Percentiles rank a stretch among this genome's conserved stretches.
phyloP scores from a whole-genome alignment of 306 rosid genomes.

The Inga laurina region DNA sequence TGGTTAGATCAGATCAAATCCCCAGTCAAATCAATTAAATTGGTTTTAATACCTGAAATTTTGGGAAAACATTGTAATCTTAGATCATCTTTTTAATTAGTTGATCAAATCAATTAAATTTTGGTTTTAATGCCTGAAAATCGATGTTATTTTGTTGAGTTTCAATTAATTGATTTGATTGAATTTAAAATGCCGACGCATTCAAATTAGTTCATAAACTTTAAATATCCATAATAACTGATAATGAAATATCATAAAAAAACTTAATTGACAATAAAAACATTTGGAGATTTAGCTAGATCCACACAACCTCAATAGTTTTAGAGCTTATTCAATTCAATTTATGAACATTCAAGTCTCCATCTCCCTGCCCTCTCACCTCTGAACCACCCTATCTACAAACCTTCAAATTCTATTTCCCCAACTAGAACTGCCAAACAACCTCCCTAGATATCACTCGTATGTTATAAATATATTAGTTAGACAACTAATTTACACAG shows the following conservation, averaged over 20 bases:
- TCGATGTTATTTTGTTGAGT: no score
- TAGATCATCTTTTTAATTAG: background rate
- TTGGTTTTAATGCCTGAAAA: background rate
- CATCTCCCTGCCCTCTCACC: background rate
- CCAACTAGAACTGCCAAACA: conserved; percentile 13
- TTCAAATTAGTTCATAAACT: background rate
- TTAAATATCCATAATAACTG: background rate
- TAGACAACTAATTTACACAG: no score
- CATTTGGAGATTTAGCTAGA: background rate
- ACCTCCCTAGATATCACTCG: background rate
- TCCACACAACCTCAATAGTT: background rate
- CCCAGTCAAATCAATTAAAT: background rate
- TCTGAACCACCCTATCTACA: conserved; percentile 15
- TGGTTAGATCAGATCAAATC: background rate
- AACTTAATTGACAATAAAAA: conserved; percentile 16
- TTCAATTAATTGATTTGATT: background rate
- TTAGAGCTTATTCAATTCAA: background rate
- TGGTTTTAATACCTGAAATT: background rate
- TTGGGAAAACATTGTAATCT: no score
- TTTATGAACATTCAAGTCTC: conserved; percentile 12
- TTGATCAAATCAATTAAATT: background rate
- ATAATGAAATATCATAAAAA: background rate
- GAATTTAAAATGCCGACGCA: background rate
- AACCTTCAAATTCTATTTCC: conserved; percentile 25
- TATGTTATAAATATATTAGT: no score